These are phyloP conservation scores for Arthrobotrys sphaeroides DNA, from an alignment of 2,329 filamentous ascomycete species.

Conservation along the genomic window DNA sequence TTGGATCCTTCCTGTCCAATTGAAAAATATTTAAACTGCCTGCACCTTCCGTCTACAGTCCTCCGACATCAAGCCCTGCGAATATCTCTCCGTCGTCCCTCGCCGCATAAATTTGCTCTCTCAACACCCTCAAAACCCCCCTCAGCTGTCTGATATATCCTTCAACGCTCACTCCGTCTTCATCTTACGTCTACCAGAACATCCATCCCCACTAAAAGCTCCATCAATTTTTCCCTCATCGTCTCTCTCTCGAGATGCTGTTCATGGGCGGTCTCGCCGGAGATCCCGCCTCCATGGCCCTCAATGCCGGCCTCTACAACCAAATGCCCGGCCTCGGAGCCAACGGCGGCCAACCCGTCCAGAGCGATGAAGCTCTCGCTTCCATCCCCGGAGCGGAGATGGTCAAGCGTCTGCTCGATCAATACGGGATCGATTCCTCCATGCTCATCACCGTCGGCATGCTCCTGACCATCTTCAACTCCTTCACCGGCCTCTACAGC, in stretches of 20 bases:
- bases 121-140: constrained; percentile 1
- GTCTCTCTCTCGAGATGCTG: constrained; percentile 13
- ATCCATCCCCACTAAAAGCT: background rate
- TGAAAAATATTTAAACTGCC: constrained; percentile 28
- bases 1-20: constrained; percentile 33
- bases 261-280: constrained; percentile 43
- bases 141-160: background rate
- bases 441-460: constrained; percentile 57
- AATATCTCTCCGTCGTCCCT: background rate
- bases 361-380: constrained; percentile 66
- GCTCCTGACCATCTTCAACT: constrained; percentile 58
- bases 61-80: background rate
- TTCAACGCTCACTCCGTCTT: background rate
- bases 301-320: constrained; percentile 40
- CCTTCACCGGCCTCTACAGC: constrained; percentile 57
- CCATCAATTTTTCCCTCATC: background rate
- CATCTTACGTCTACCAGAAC: background rate
- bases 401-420: constrained; percentile 57
- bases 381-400: constrained; percentile 60
- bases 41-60: background rate
- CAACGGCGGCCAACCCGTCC: constrained; percentile 65
- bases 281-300: constrained; percentile 44
- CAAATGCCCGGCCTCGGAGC: constrained; percentile 29
- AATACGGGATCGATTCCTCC: constrained; percentile 57
- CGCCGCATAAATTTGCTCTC: constrained; percentile 19